Conservation (phyloP, 495 filamentous ascomycete species). For the Neurospora sp. region DNA sequence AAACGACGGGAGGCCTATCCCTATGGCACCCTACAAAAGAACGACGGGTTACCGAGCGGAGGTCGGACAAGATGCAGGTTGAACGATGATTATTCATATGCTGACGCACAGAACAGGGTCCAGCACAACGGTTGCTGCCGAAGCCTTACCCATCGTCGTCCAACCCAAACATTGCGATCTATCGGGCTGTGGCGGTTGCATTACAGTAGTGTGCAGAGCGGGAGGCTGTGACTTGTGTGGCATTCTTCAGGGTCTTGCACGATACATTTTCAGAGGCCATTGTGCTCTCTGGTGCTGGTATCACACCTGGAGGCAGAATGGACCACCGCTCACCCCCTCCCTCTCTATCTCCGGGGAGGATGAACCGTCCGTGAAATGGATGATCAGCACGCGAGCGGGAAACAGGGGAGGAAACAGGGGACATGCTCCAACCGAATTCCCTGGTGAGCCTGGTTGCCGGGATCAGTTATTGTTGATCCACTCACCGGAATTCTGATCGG, state of each 20-base stretch:
- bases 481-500: background rate
- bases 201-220: background rate
- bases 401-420: background rate
- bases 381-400: background rate
- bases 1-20: background rate
- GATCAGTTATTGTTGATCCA: background rate
- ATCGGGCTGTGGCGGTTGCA: background rate
- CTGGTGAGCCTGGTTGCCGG: background rate
- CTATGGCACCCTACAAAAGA: background rate
- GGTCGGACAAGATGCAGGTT: background rate
- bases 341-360: background rate
- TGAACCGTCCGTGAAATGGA: background rate
- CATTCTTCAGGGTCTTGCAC: background rate
- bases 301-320: background rate
- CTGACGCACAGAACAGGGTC: background rate
- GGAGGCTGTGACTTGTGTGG: background rate
- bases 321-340: background rate
- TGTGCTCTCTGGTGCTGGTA: background rate
- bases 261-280: background rate
- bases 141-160: background rate
- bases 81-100: background rate
- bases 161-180: background rate
- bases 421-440: background rate
- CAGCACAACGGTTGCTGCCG: background rate
- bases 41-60: background rate